Conservation (phyloP, 2,329 filamentous ascomycete genomes). For the Colletotrichum melonis region DNA sequence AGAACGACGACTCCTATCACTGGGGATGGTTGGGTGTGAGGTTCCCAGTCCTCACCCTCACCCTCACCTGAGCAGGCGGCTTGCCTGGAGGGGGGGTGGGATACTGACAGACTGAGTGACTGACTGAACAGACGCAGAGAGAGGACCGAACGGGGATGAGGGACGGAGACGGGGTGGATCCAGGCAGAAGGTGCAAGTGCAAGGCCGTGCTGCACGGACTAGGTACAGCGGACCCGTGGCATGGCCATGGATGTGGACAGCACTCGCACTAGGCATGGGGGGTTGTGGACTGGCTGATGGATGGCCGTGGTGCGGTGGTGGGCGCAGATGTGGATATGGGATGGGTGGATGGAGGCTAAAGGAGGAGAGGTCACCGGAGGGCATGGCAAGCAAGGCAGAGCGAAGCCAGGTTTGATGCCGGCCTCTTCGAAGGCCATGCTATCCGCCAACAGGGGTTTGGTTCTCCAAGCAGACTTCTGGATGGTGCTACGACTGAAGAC, state of each 20-base stretch:
- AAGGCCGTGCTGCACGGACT: conserved; percentile 10
- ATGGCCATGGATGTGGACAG: conserved; percentile 26
- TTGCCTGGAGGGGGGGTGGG: neutral
- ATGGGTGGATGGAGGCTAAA: neutral
- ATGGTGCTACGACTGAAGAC: neutral
- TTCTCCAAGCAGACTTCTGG: neutral
- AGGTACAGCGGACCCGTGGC: conserved; percentile 28
- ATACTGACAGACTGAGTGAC: neutral
- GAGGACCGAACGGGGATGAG: conserved; percentile 24
- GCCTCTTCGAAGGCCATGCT: conserved; percentile 16
- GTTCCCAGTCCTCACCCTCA: neutral
- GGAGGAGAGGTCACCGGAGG: neutral
- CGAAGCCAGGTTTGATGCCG: conserved; percentile 8
- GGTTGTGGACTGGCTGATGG: neutral
- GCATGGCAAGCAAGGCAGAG: neutral
- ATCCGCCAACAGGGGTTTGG: conserved; percentile 1
- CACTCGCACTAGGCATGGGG: conserved; percentile 20
- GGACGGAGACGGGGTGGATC: conserved; percentile 25
- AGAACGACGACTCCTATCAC: conserved; percentile 17
- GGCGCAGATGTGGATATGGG: conserved; percentile 26
- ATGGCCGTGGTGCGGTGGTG: conserved; percentile 16
- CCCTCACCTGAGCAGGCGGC: conserved; percentile 26
- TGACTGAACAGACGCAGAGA: neutral
- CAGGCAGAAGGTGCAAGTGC: conserved; percentile 6
- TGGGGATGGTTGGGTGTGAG: conserved; percentile 29